These are phyloP conservation scores for Pestalotiopsis sp. DNA, from an alignment of 2,329 filamentous ascomycete genomes.

Conservation along the genomic window DNA sequence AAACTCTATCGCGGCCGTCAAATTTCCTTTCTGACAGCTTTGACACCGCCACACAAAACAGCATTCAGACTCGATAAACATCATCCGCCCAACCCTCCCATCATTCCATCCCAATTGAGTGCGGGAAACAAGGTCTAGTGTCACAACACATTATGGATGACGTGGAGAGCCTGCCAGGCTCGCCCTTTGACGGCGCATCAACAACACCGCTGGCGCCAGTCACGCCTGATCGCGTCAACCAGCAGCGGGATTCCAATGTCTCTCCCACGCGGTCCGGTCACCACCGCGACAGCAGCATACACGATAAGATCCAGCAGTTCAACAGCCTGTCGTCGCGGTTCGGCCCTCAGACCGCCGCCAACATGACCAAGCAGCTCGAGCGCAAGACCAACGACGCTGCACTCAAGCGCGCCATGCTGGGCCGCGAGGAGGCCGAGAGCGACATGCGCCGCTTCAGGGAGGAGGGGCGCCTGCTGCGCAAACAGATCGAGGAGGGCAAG, in stretches of 20 bases:
- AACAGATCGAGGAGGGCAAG: conserved; percentile 64
- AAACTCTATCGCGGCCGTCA: too few relatives aligned
- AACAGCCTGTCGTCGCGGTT: conserved; percentile 28
- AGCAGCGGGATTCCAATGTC: conserved; percentile 25
- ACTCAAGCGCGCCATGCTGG: conserved; percentile 67
- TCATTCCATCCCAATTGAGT: not conserved
- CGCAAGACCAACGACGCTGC: conserved; percentile 68
- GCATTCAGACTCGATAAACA: not conserved
- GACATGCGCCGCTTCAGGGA: conserved; percentile 67
- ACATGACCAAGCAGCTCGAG: conserved; percentile 59
- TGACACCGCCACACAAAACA: too few relatives aligned
- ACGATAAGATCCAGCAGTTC: conserved; percentile 37
- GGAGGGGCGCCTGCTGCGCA: conserved; percentile 57
- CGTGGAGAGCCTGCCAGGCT: conserved; percentile 20
- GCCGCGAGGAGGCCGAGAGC: conserved; percentile 72
- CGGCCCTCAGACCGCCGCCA: conserved; percentile 14
- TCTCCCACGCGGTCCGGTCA: conserved; percentile 20
- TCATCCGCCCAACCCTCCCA: not conserved
- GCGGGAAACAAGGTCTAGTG: not conserved
- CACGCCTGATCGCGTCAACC: conserved; percentile 33
- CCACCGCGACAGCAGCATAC: conserved; percentile 33
- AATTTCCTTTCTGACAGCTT: too few relatives aligned
- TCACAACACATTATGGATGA: not conserved
- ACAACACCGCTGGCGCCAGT: conserved; percentile 27
- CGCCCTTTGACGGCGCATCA: conserved; percentile 23